These are phyloP conservation scores for Malus sieversii DNA, from an alignment of 306 rosid genomes.

Conservation along the genomic window DNA sequence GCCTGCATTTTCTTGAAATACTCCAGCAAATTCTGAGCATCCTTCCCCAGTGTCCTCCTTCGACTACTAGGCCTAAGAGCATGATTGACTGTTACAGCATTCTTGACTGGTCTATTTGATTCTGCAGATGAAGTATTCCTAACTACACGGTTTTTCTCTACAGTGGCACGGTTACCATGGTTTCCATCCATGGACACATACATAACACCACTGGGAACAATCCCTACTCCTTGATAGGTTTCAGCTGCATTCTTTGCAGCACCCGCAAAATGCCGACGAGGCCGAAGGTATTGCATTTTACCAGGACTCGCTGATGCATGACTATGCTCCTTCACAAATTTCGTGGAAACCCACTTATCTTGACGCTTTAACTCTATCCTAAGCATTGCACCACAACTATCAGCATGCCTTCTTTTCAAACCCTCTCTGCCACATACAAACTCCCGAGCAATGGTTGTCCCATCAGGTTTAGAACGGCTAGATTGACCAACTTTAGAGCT, in stretches of 20 bases:
- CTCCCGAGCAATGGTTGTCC: constrained; percentile 43
- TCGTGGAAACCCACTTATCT: constrained; percentile 76
- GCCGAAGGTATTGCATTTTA: constrained; percentile 47
- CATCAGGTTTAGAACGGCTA: constrained; percentile 48
- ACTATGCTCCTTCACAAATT: constrained; percentile 77
- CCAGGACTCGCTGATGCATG: constrained; percentile 50
- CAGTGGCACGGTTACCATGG: constrained; percentile 47
- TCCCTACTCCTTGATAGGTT: constrained; percentile 58
- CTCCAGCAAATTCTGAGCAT: constrained; percentile 79
- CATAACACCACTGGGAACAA: constrained; percentile 90
- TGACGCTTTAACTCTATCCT: constrained; percentile 58
- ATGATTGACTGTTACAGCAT: constrained; percentile 31
- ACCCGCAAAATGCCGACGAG: constrained; percentile 82
- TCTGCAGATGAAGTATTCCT: constrained; percentile 41
- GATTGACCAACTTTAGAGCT: constrained; percentile 47
- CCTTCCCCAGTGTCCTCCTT: constrained; percentile 73
- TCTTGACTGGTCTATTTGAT: constrained; percentile 39
- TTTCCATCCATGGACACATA: constrained; percentile 73
- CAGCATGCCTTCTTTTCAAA: constrained; percentile 54
- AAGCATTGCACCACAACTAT: constrained; percentile 70
- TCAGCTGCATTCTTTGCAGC: constrained; percentile 57
- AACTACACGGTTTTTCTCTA: constrained; percentile 43
- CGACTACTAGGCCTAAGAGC: constrained; percentile 32
- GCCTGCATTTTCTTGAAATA: constrained; percentile 95
- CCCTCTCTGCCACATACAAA: constrained; percentile 73